phyloP scores from a whole-genome alignment of 139 green algal genomes.

The Eudorina sp. region DNA sequence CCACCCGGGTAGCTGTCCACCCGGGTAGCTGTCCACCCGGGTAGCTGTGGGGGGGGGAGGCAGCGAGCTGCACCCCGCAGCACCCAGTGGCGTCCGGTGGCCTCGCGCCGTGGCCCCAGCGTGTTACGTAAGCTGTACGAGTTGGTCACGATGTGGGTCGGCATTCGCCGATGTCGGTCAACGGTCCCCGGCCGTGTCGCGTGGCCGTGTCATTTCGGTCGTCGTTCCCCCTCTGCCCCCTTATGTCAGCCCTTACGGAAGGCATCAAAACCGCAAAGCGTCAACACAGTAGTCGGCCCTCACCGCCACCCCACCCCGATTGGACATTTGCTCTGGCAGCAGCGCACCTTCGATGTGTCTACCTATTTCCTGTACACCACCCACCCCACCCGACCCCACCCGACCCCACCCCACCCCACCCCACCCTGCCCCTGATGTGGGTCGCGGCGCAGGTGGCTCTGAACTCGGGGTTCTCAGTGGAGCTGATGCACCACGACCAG shows the following conservation, averaged over 20 bases:
- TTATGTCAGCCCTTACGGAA: too few relatives aligned
- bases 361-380: neutral
- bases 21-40: neutral
- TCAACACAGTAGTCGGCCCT: neutral
- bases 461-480: constrained; percentile 18
- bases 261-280: too few relatives aligned
- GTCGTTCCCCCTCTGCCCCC: too few relatives aligned
- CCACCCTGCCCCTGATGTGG: neutral
- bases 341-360: neutral
- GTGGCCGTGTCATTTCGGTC: too few relatives aligned
- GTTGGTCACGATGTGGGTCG: neutral
- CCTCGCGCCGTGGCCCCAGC: too few relatives aligned
- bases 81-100: neutral
- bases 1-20: neutral
- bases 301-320: too few relatives aligned
- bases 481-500: constrained; percentile 37
- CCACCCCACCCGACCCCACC: neutral
- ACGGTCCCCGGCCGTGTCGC: too few relatives aligned
- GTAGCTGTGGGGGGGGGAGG: neutral
- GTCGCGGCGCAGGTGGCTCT: neutral
- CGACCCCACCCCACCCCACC: neutral
- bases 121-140: neutral
- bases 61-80: neutral
- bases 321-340: neutral
- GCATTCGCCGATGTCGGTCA: neutral